These are phyloP conservation scores for Leccinum subgranulosum DNA, from an alignment of 768 basidiomycete species.

Conservation along the genomic window DNA sequence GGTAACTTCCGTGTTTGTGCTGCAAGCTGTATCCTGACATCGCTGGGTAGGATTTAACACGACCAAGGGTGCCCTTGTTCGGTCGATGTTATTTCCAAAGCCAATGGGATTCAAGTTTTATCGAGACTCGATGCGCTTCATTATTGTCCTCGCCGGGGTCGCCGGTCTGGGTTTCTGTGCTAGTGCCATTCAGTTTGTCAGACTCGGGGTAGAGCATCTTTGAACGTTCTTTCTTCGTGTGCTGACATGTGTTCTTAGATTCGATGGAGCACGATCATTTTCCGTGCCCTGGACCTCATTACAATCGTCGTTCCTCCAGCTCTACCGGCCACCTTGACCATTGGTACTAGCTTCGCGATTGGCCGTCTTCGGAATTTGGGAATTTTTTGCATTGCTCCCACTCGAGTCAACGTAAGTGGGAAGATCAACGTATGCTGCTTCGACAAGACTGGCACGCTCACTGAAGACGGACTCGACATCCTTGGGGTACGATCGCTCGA, in stretches of 20 bases:
- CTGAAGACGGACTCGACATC: slow-evolving; percentile 96
- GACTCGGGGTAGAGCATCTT: slow-evolving; percentile 63
- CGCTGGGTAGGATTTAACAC: slow-evolving; percentile 81
- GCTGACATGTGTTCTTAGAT: slow-evolving; percentile 47
- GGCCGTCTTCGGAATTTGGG: slow-evolving; percentile 79
- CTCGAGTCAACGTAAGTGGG: slow-evolving; percentile 90
- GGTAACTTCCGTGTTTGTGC: slow-evolving; percentile 42
- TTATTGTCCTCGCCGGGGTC: slow-evolving; percentile 86
- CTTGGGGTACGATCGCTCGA: slow-evolving; percentile 89
- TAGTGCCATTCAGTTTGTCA: slow-evolving; percentile 88
- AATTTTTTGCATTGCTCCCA: slow-evolving; percentile 96
- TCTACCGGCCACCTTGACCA: slow-evolving; percentile 93
- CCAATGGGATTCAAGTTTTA: slow-evolving; percentile 99
- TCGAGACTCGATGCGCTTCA: slow-evolving; percentile 87
- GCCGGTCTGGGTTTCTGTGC: slow-evolving; percentile 89
- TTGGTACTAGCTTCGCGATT: slow-evolving; percentile 95
- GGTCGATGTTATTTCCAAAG: slow-evolving; percentile 98
- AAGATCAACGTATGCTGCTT: slow-evolving; percentile 98
- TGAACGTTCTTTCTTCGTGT: not conserved
- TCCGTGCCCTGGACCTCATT: slow-evolving; percentile 92
- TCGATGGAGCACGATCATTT: slow-evolving; percentile 82
- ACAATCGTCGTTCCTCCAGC: slow-evolving; percentile 98
- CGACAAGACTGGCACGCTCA: slow-evolving; percentile 98
- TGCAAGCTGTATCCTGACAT: slow-evolving; percentile 4
- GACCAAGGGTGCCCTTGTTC: slow-evolving; percentile 91